Evolutionary conservation across 202 grass and related monocot species (phyloP).

Genomic region (Eragrostis tef): DNA sequence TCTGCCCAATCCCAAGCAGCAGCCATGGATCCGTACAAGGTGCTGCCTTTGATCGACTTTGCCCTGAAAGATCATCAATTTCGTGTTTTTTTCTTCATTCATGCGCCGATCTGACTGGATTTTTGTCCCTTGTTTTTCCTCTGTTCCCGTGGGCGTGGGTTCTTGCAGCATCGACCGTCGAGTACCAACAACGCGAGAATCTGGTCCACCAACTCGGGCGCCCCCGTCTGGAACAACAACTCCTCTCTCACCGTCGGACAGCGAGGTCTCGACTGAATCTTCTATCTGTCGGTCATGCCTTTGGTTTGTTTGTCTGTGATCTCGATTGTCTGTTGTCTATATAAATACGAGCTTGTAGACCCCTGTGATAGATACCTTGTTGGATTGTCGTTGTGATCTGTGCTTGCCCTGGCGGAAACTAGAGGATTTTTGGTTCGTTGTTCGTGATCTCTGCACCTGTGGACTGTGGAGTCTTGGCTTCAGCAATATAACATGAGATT

Average conservation of each 20-base stretch:
- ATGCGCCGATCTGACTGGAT: constrained; percentile 15
- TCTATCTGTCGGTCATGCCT: neutral
- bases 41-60: constrained; percentile 26
- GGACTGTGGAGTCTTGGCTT: neutral
- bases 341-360: neutral
- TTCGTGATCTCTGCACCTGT: neutral
- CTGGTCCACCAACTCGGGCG: constrained; percentile 91
- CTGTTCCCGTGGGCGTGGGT: neutral
- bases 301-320: neutral
- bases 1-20: neutral
- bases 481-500: neutral
- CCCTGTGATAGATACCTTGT: neutral
- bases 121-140: neutral
- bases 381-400: neutral
- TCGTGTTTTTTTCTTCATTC: neutral
- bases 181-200: constrained; percentile 65
- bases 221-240: constrained; percentile 92
- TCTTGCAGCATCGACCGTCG: constrained; percentile 62
- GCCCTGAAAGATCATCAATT: constrained; percentile 11
- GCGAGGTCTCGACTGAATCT: constrained; percentile 51
- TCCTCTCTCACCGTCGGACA: constrained; percentile 72
- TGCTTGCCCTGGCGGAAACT: neutral
- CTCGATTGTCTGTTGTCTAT: neutral
- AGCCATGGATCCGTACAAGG: constrained; percentile 85
- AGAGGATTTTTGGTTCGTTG: neutral